Base-by-base conservation (phyloP, 2,329 filamentous ascomycete species). In the Septoria linicola region DNA sequence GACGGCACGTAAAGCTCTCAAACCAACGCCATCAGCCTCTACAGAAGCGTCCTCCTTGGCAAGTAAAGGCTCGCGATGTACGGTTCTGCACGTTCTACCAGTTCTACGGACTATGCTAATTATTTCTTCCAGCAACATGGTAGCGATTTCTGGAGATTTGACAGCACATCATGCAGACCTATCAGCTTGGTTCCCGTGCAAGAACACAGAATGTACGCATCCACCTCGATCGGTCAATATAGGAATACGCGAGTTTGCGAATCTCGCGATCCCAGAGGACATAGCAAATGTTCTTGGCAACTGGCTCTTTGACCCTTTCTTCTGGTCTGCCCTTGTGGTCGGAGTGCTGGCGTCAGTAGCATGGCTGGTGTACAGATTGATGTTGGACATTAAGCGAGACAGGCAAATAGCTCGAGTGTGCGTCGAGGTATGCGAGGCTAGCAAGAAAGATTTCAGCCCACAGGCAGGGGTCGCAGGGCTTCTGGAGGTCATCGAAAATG, bases 41-140 rank as follows among this genome's bases (percentile, higher is more conserved):
- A 27, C 23, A 17, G 19, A 23, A 10, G 14, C 30, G 35, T 20
- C 44, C 8, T 32, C 27, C 8, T 13, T 41, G 23, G 44, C 27
- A n/a, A 20, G 34, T 25, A 48, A 41, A 23, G 44, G 31, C 17
- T 21, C 35, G 2, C 27, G 17, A 13, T 16, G 44, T 40, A 21
- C 27, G 35, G 14, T 20, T 13, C 13, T 34, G 41, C 10, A 11
- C 32, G 41, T 27, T 27, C 23, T 10, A 27, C 5, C 23, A 27
- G 5, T 5, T 27, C 23, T 27, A 10, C 10, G 10, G 5, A 27
- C 10, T 10, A 10, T 27, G 23, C 23, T 27, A 10, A 27, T 10
- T 27, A 27, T 27, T n/a, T n/a, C n/a, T n/a, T n/a, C n/a, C n/a
- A 27, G 41, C 11, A 44, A 32, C 41, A 44, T 44, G 31, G 23